Evolutionary conservation across 805 yeast genomes (phyloP), one percentile per base, ranked within the genome.

Genomic region (Saitoella complicata): DNA sequence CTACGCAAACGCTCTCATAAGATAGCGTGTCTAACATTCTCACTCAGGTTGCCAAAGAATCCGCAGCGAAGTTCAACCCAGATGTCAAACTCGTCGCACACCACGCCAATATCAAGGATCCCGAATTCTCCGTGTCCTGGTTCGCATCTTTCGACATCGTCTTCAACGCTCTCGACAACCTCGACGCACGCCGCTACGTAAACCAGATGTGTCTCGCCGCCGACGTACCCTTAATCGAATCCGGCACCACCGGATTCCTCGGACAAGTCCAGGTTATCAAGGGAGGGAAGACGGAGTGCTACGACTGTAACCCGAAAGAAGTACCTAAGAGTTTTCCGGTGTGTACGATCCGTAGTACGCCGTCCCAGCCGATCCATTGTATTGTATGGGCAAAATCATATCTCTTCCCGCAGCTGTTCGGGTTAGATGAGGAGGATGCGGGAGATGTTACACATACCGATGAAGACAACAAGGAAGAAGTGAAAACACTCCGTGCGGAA

Each of bases 301-400:
- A 86, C 61, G 95, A 86, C 49, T 91, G 99, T 61, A 75, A 77
- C 30, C 75, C 80, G 5, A 85, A 88, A 55, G 91, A 77, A 35
- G 78, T 93, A 0, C 95, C 96, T 5, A 86, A 82, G 56, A 72
- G 91, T 0, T 91, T 76, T 59, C 96, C 99, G 0, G 95, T 91
- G 1, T 91, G 99, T 60, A 91, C 98, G 0, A 91, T 91, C 47
- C 70, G 99, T 51, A 84, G 95, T 5, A 91, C 98, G 0, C 99
- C 99, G 0, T 83, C 95, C 0, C 86, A 82, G 57, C 96, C 96
- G 0, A 79, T 91, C 5, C 99, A 91, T 58, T 86, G 95, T 60
- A 79, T 91, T 30, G 94, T 93, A 1, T 91, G 99, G 99, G 94
- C 96, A 6, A 91, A 91, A 58, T 84, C 81, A 53, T 93, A 84